Evolutionary conservation across 2,329 filamentous ascomycete genomes (phyloP), one percentile per base, ranked within the genome.

Genomic region (Phyllosticta paracitricarpa): DNA sequence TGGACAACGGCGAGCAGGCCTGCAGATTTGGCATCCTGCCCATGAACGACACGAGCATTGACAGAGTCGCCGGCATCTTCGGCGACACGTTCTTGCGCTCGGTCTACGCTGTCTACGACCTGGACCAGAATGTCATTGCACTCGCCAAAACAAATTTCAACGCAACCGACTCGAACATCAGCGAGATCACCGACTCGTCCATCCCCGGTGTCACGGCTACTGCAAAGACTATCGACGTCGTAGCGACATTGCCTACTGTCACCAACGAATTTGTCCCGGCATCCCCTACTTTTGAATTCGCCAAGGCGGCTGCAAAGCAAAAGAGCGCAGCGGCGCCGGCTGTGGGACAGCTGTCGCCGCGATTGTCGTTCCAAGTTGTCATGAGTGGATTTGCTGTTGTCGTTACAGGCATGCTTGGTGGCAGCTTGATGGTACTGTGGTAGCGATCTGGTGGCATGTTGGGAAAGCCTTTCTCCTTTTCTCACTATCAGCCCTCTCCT

Each of bases 51-150:
- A 22, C 1, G 19, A 2, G 19, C 19, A 2, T 1, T 22, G 19
- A 22, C 19, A 2, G 19, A 2, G 1, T 22, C 9, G 56, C 60
- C 24, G 51, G 56, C 25, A 57, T 63, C 4, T 26, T 91, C 28
- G 88, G 88, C 17, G 88, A 91, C 69, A 89, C 88, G 0, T 91
- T 91, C 71, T 76, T 91, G 60, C 80, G 88, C 56, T 87, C 85
- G 40, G 88, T 88, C 0, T 91, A 91, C 66, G 81, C 89, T 14
- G 88, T 91, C 10, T 91, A 89, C 70, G 60, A 62, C n/a, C 26
- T 62, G 33, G 52, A 62, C 60, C 58, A 62, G 56, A 55, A 55
- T 14, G 30, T 58, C 56, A 48, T 62, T 30, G 60, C 60, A 9
- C 56, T 62, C 24, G 60, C 60, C 19, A 58, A 58, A 51, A 58